Evolutionary conservation across 345 rosid genomes (phyloP).

Genomic region (Rubroshorea leprosula): DNA sequence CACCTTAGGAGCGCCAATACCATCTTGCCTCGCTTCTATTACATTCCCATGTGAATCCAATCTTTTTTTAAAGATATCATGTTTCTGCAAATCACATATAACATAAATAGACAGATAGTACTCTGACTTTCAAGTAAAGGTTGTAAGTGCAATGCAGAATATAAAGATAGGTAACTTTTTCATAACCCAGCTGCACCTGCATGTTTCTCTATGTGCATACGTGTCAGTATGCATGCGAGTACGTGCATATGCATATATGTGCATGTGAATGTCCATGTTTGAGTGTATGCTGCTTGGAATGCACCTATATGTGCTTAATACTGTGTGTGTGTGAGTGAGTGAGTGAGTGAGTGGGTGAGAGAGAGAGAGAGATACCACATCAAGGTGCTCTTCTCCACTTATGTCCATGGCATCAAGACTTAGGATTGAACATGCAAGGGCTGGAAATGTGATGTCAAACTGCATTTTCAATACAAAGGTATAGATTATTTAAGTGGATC

Average conservation of each 20-base stretch:
- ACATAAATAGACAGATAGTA: no score
- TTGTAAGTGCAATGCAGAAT: no score
- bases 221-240: no score
- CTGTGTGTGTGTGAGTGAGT: not conserved
- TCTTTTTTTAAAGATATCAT: constrained; percentile 61
- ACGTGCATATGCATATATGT: not conserved
- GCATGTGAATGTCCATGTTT: not conserved
- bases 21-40: constrained; percentile 47
- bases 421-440: constrained; percentile 56
- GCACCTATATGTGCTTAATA: no score
- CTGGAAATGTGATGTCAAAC: constrained; percentile 66
- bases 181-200: no score
- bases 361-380: constrained; percentile 35
- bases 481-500: not conserved
- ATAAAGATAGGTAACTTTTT: no score
- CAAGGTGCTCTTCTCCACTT: constrained; percentile 69
- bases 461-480: constrained; percentile 24
- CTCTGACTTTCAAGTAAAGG: no score
- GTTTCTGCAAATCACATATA: constrained; percentile 36
- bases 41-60: constrained; percentile 52
- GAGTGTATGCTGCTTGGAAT: not conserved
- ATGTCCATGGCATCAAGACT: constrained; percentile 77
- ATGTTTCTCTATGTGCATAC: not conserved
- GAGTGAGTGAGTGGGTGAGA: not conserved
- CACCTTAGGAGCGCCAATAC: constrained; percentile 42